phyloP scores from a whole-genome alignment of 257 asterid species.

The Fraxinus americana region DNA sequence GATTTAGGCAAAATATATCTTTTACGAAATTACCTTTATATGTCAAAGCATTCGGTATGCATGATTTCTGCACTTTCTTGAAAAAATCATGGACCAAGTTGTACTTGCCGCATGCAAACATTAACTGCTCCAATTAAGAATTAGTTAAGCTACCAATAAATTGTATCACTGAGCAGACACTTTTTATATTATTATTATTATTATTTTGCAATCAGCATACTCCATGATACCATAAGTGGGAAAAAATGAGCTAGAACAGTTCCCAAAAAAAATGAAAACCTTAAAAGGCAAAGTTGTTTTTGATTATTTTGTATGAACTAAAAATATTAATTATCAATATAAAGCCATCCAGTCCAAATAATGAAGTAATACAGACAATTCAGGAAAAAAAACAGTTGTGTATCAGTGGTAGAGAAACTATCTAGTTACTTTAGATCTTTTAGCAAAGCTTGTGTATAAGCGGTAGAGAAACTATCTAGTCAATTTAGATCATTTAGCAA shows the following conservation, averaged over 20 bases:
- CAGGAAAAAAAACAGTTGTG: neutral
- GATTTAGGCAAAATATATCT: constrained; percentile 15
- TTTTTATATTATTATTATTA: neutral
- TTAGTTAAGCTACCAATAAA: constrained; percentile 20
- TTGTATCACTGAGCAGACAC: neutral
- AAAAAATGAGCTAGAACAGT: neutral
- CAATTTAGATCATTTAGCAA: neutral
- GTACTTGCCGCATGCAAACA: constrained; percentile 82
- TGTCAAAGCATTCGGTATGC: constrained; percentile 77
- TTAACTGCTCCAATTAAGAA: constrained; percentile 59
- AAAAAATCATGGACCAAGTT: constrained; percentile 91
- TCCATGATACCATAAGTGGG: neutral
- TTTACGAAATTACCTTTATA: constrained; percentile 65
- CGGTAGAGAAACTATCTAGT: neutral
- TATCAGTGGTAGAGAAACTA: neutral
- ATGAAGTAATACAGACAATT: neutral
- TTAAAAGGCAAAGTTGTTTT: neutral
- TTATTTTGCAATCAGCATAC: neutral
- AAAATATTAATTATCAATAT: neutral
- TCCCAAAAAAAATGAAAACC: neutral
- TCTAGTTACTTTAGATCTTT: neutral
- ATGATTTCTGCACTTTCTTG: constrained; percentile 74
- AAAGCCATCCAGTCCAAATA: neutral
- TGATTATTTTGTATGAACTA: neutral
- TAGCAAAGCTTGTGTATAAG: neutral